Evolutionary conservation across 257 asterid species (phyloP).

Genomic region (Fraxinus excelsior): DNA sequence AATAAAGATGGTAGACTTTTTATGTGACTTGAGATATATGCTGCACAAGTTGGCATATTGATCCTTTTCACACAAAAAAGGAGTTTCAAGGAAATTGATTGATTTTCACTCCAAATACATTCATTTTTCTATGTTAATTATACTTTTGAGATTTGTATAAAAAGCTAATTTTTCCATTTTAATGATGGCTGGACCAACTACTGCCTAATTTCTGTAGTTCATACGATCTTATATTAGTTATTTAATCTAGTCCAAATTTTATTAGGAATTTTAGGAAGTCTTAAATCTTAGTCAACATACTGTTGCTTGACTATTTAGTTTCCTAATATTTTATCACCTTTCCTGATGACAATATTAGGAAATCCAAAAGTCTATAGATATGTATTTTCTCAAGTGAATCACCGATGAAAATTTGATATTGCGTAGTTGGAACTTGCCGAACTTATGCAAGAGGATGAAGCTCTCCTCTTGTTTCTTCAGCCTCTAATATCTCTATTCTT

Average conservation of each 20-base stretch:
- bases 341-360: not conserved
- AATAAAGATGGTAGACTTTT: not conserved
- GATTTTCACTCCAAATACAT: not conserved
- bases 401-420: not conserved
- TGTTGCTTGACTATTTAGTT: no score
- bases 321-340: no score
- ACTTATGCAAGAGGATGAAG: not conserved
- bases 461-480: not conserved
- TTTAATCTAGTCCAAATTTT: not conserved
- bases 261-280: no score
- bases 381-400: not conserved
- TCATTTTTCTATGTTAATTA: not conserved
- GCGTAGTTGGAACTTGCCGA: not conserved
- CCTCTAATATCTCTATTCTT: not conserved
- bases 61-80: not conserved
- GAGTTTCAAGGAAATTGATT: not conserved
- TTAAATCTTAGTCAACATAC: no score
- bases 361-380: no score
- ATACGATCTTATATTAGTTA: no score
- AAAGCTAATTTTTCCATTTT: not conserved
- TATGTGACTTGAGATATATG: not conserved
- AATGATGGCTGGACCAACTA: no score
- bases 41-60: not conserved
- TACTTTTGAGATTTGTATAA: not conserved
- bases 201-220: not conserved